These are phyloP conservation scores for Darksidea phi DNA, from an alignment of 495 filamentous ascomycete species.

Conservation along the genomic window DNA sequence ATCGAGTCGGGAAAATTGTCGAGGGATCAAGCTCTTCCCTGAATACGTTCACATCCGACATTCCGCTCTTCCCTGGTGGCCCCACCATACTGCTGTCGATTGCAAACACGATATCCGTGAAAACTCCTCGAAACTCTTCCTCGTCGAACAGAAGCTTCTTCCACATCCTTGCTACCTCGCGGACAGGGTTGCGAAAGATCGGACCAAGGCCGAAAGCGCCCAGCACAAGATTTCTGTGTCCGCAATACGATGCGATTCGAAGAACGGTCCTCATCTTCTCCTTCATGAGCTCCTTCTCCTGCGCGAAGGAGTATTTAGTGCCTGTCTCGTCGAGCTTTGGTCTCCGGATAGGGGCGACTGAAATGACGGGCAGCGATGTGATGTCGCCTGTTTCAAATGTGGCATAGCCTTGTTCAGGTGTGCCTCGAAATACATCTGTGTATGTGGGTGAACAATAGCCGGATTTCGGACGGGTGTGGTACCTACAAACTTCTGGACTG, in stretches of 20 bases:
- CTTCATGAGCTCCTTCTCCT: slow-evolving; percentile 66
- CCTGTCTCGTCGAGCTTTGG: slow-evolving; percentile 67
- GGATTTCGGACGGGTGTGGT: not conserved
- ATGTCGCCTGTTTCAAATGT: slow-evolving; percentile 44
- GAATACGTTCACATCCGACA: slow-evolving; percentile 46
- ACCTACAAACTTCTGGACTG: slow-evolving; percentile 62
- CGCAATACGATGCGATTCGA: slow-evolving; percentile 61
- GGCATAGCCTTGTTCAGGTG: slow-evolving; percentile 49
- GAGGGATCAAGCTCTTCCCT: slow-evolving; percentile 45
- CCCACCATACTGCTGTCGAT: slow-evolving; percentile 50
- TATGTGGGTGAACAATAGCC: not conserved
- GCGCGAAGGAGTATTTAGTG: slow-evolving; percentile 64
- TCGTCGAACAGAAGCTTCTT: slow-evolving; percentile 63
- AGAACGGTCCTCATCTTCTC: slow-evolving; percentile 70
- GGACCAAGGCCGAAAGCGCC: slow-evolving; percentile 71
- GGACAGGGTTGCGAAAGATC: slow-evolving; percentile 65
- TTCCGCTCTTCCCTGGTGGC: slow-evolving; percentile 33
- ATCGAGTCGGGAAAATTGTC: slow-evolving; percentile 39
- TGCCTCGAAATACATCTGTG: slow-evolving; percentile 54
- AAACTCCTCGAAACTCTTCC: slow-evolving; percentile 64
- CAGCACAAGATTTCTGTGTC: slow-evolving; percentile 60
- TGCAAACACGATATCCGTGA: slow-evolving; percentile 68
- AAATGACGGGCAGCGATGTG: slow-evolving; percentile 62
- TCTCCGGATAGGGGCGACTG: slow-evolving; percentile 65
- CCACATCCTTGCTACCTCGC: slow-evolving; percentile 69